Base-by-base conservation (phyloP, 768 basidiomycete species). In the Serendipita sp. region DNA sequence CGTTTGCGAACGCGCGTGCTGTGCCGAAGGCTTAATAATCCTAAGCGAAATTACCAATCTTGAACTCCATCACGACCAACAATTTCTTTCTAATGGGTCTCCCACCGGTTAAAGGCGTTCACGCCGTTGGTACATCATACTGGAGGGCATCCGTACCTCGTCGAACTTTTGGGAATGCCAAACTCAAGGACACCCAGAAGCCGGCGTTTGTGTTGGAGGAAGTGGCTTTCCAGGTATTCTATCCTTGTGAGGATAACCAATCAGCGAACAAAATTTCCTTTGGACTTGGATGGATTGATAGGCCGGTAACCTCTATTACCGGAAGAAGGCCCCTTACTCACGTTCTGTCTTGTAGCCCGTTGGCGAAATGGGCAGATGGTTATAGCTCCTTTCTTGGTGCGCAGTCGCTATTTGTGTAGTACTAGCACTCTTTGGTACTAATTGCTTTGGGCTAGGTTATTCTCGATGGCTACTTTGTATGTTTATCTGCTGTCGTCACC, bases 221-320 rank as follows among this genome's bases (percentile, higher is more conserved):
- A 70, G 77, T 85, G 31, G 77, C 78, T 0, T 87, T 84, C 67
- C 84, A 80, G 30, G 78, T 76, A 1, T 86, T 79, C 69, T 87
- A 87, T 68, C 85, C 86, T 30, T 78, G 82, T 5, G 75, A 79
- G 53, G 42, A 63, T 4, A 30, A 31, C 14, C 38, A 60, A 38
- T 51, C 69, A 65, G 38, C 67, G 4, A 71, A 69, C 44, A 76
- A 75, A 64, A 9, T 9, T 4, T 9, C 24, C 3, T 58, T 58
- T 58, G 81, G 82, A 2, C 66, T 83, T 31, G 65, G 76, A 62
- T 86, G 85, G 85, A 66, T 85, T 13, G 66, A 80, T 65, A 75
- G 82, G 84, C 83, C 56, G 33, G 78, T 71, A 44, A 24, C 11
- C 31, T 20, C 50, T 13, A 26, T 28, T 20, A 41, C 3, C 34